Conservation (phyloP, 1,284 basidiomycete genomes). For the Trametes sp. region DNA sequence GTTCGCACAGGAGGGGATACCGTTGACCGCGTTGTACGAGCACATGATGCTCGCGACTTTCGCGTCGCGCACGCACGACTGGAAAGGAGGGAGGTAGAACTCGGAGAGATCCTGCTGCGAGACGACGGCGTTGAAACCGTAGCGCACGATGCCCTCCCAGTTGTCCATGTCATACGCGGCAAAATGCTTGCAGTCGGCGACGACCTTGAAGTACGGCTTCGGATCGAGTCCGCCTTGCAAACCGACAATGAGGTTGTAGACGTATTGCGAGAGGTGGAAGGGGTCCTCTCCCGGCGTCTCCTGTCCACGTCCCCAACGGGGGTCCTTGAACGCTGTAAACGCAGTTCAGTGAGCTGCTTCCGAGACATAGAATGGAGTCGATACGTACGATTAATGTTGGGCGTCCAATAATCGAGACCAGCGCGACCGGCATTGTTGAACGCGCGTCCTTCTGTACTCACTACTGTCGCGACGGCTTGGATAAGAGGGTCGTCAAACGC, state of each 20-base stretch:
- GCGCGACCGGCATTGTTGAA: constrained; percentile 60
- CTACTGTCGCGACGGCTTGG: constrained; percentile 52
- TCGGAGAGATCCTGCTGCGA: constrained; percentile 62
- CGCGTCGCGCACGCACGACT: constrained; percentile 63
- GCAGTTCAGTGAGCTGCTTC: background rate
- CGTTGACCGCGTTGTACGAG: constrained; percentile 67
- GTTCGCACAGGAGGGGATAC: constrained; percentile 61
- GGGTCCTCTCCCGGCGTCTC: constrained; percentile 69
- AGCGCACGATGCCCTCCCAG: constrained; percentile 57
- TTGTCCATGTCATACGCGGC: constrained; percentile 65
- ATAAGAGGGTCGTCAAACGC: constrained; percentile 58
- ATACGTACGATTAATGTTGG: constrained; percentile 57
- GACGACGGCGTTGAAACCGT: constrained; percentile 59
- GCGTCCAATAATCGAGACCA: constrained; percentile 63
- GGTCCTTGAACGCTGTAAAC: constrained; percentile 57
- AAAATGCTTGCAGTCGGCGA: constrained; percentile 65
- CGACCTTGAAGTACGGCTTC: constrained; percentile 55
- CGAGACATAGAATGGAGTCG: too few relatives aligned
- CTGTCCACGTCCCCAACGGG: constrained; percentile 67
- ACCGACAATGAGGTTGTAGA: constrained; percentile 58
- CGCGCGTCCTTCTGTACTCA: constrained; percentile 63
- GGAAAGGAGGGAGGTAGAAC: constrained; percentile 62
- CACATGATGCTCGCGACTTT: constrained; percentile 66
- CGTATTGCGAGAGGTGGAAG: constrained; percentile 59
- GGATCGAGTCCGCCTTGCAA: constrained; percentile 65